Evolutionary conservation across 495 filamentous ascomycete genomes (phyloP).

Genomic region (Trypethelium eluteriae): DNA sequence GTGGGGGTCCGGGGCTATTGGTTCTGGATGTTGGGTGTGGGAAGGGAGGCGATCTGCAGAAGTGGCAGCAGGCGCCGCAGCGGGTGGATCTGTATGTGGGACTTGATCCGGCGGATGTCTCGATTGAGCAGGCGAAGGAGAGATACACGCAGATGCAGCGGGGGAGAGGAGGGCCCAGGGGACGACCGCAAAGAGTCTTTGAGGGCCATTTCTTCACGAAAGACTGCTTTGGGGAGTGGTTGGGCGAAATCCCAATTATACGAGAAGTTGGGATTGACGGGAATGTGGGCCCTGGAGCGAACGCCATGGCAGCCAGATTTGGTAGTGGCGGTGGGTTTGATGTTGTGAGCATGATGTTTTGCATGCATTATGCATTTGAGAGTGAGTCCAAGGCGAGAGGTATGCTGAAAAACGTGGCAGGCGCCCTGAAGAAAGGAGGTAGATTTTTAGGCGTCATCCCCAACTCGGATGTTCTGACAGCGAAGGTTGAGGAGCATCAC

Average conservation of each 20-base stretch:
- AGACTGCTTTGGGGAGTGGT: conserved; percentile 78
- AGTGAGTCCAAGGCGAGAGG: conserved; percentile 72
- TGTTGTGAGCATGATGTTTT: conserved; percentile 97
- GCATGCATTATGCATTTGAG: conserved; percentile 98
- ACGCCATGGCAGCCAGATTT: conserved; percentile 49
- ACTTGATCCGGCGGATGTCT: conserved; percentile 83
- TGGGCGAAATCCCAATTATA: conserved; percentile 69
- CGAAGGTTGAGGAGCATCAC: conserved; percentile 44
- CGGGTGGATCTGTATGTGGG: conserved; percentile 83
- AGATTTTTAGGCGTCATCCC: conserved; percentile 90
- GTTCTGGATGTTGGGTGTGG: conserved; percentile 94
- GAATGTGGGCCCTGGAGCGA: conserved; percentile 52
- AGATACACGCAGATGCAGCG: conserved; percentile 51
- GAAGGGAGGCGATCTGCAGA: conserved; percentile 89
- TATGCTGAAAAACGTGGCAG: conserved; percentile 90
- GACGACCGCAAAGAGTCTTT: conserved; percentile 53
- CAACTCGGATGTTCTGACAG: conserved; percentile 78
- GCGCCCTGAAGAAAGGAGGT: conserved; percentile 83
- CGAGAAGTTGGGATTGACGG: conserved; percentile 76
- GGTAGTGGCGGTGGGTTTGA: conserved; percentile 73
- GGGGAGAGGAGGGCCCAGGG: conserved; percentile 40
- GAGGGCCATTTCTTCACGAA: conserved; percentile 77
- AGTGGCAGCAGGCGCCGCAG: conserved; percentile 89
- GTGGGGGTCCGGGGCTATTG: conserved; percentile 49
- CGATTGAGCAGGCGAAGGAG: conserved; percentile 79